These are phyloP conservation scores for Acanthamoeba triangularis DNA, from an alignment of 208 protist species.

Conservation along the genomic window DNA sequence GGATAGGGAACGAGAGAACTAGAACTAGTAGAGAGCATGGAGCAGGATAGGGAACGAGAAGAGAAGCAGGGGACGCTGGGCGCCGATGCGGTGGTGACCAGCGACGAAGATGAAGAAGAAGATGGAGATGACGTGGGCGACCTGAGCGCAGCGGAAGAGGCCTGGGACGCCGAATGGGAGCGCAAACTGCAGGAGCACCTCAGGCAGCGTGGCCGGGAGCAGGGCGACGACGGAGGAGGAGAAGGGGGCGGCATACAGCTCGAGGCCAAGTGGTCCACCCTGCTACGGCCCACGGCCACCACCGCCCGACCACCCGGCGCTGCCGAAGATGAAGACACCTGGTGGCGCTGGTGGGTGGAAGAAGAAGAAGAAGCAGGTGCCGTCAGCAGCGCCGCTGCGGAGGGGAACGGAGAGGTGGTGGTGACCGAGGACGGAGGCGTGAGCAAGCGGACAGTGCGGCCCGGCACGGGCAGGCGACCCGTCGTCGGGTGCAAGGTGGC, in stretches of 20 bases:
- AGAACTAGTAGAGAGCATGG: too few relatives aligned
- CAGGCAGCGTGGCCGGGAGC: neutral
- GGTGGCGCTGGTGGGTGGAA: neutral
- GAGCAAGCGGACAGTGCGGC: neutral
- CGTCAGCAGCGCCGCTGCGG: neutral
- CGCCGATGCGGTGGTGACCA: too few relatives aligned
- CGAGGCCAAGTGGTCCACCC: neutral
- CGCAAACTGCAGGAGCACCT: neutral
- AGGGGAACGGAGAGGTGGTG: neutral
- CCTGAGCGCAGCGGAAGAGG: neutral
- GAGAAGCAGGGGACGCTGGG: too few relatives aligned
- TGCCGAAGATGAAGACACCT: neutral
- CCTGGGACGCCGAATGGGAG: neutral
- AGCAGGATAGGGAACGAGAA: too few relatives aligned
- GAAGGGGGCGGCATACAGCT: neutral
- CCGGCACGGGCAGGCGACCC: neutral
- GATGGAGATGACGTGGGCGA: neutral
- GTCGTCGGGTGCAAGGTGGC: neutral
- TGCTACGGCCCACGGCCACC: neutral
- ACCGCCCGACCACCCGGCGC: too few relatives aligned
- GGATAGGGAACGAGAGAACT: too few relatives aligned
- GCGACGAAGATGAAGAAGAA: neutral
- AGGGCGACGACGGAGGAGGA: neutral
- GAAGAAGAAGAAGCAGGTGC: neutral
- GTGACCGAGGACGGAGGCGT: neutral